Conservation (phyloP, 1,284 basidiomycete species). For the Macrocybe sp. region DNA sequence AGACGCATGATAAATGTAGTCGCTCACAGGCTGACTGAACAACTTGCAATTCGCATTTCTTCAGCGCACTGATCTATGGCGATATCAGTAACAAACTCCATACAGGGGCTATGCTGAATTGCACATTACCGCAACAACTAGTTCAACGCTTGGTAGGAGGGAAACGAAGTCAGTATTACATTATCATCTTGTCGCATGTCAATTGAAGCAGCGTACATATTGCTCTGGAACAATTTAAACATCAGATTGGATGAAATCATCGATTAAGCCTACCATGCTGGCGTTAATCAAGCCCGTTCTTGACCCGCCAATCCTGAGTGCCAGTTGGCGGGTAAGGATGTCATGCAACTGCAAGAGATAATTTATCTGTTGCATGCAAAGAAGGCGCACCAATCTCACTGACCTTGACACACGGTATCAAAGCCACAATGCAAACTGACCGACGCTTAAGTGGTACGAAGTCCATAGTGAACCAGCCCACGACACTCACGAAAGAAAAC, state of each 20-base stretch:
- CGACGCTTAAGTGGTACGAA: not conserved
- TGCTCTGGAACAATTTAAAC: conserved; percentile 40
- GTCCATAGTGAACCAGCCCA: not conserved
- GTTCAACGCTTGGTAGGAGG: conserved; percentile 49
- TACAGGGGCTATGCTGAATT: not conserved
- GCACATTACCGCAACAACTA: conserved; percentile 64
- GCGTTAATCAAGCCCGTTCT: conserved; percentile 79
- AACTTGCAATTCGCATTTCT: conserved; percentile 79
- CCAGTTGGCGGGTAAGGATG: conserved; percentile 71
- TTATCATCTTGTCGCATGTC: conserved; percentile 6
- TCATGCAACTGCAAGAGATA: conserved; percentile 60
- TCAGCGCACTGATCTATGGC: conserved; percentile 69
- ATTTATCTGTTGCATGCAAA: not conserved
- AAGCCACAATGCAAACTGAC: conserved; percentile 57
- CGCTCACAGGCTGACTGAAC: conserved; percentile 75
- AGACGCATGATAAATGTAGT: not conserved
- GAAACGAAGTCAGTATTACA: conserved; percentile 2
- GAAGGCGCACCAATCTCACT: conserved; percentile 4
- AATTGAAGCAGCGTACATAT: conserved; percentile 42
- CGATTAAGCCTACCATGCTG: conserved; percentile 54
- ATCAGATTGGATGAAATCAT: conserved; percentile 5
- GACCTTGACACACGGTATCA: conserved; percentile 73
- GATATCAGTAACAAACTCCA: not conserved
- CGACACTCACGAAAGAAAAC: conserved; percentile 57
- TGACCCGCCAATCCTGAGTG: conserved; percentile 71